A percentile compares a stretch with the other conserved stretches of the same genome.
These are phyloP conservation scores for Cladosporium cucumerinum DNA, from an alignment of 2,329 filamentous ascomycete species.

Conservation along the genomic window DNA sequence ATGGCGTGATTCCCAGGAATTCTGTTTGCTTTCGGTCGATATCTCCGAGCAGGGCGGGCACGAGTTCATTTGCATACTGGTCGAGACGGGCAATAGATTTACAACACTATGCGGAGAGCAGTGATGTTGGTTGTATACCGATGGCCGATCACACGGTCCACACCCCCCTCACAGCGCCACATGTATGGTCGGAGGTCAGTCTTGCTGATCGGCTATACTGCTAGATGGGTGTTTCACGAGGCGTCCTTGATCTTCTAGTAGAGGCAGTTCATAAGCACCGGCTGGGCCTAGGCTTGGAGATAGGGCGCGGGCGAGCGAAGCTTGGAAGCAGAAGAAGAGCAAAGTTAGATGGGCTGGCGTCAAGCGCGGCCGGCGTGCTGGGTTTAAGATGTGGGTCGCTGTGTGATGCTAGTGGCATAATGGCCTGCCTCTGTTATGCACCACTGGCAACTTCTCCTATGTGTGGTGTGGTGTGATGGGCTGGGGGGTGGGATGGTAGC, in stretches of 20 bases:
- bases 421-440: too few relatives aligned
- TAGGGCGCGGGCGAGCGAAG: constrained; percentile 1
- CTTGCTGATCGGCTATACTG: background rate
- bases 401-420: background rate
- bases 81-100: background rate
- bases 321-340: constrained; percentile 3
- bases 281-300: background rate
- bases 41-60: background rate
- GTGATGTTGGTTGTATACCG: background rate
- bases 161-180: background rate
- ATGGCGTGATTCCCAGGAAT: too few relatives aligned
- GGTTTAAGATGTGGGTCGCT: background rate
- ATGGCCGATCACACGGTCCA: background rate
- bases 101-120: background rate
- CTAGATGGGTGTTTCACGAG: background rate
- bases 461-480: background rate
- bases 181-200: background rate
- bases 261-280: background rate
- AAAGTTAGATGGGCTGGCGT: constrained; percentile 1
- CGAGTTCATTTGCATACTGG: background rate
- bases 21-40: background rate
- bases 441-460: background rate
- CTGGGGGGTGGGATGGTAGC: background rate
- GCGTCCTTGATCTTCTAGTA: background rate
- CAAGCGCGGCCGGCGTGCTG: background rate